Evolutionary conservation across 352 stramenopile genomes (phyloP), one percentile per base, ranked within the genome.

Genomic region (Pythium pectinolyticum): DNA sequence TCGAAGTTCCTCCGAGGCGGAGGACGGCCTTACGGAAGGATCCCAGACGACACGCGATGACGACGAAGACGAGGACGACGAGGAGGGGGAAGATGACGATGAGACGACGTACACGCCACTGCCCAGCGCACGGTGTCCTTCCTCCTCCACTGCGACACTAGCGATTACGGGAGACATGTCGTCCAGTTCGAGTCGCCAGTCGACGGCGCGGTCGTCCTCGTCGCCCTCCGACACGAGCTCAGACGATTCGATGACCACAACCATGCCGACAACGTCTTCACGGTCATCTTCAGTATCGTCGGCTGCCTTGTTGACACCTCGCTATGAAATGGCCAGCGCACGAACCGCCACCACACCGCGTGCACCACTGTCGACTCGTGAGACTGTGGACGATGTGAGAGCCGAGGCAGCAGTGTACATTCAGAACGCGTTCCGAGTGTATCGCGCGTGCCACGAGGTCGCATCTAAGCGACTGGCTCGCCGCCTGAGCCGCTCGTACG

Each of bases 401-500:
- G 27, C 50, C 17, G 47, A 28, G 10, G 79, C 80, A 15, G 77
- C 74, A 2, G 61, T 60, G 17, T 46, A 57, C 2, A 82, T 90
- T 11, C 81, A 89, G 39, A 65, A 68, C 2, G 63, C 50, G 10
- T 60, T 69, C 22, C 84, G 71, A 37, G 63, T 27, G 27, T 47
- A 60, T 19, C 39, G 19, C 17, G 71, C 4, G 65, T 70, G 25
- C 15, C 45, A 1, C 50, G 67, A n/a, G 75, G 79, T 40, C 30
- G 57, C 14, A 43, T 53, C 19, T 61, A 77, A 41, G 55, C 62
- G 22, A 24, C 66, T n/a, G 17, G 84, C 82, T 11, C 47, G 64
- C 11, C 61, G 67, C 12, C 52, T 93, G n/a, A 90, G 75, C 37
- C 72, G 80, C 8, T 66, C 59, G 39, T 91, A 90, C 57, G 82